Base-by-base conservation (phyloP, 768 basidiomycete species). In the Boletus fagicola region DNA sequence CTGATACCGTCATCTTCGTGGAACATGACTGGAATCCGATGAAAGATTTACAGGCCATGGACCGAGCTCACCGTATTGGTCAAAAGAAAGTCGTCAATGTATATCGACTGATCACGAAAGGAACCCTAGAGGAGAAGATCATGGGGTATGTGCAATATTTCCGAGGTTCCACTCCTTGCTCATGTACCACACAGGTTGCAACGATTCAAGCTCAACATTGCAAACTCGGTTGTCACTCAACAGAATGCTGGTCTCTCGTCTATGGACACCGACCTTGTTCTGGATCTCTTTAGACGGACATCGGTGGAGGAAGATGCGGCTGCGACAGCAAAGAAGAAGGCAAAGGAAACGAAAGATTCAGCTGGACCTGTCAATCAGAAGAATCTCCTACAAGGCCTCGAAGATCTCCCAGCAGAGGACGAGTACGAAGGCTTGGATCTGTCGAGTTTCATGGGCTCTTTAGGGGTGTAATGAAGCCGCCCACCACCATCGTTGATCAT, bases 1-100 rank as follows among this genome's bases (percentile, higher is more conserved):
- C 97, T 8, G 97, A 99, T 70, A 99, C 97, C 0, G 97, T 99
- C 56, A 97, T 99, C 61, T 99, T 99, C 66, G 93, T 99, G 51
- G 97, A 99, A 70, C 97, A 99, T 66, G 97, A 99, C 71, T 99
- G 97, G 97, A 99, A 99, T 71, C 97, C 97, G 8, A 97, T 96
- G 94, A 98, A 98, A 72, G 97, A 99, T 76, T 76, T 98, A 7
- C 97, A 99, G 69, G 97, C 97, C 9, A 99, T 99, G 97, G 97
- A 99, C 69, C 84, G 97, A 56, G 97, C 97, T 1, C 97, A 98
- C 75, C 88, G 97, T 53, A 88, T 98, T 38, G 97, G 97, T 7
- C 97, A 99, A 76, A 98, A 97, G 79, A 94, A 94, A 73, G 96
- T 98, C 15, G 97, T 99, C 30, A 98, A 98, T 64, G 97, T 99